Evolutionary conservation across 331 rosid genomes (phyloP), one percentile per base, ranked within the genome.

Genomic region (Pyracantha coccinea): DNA sequence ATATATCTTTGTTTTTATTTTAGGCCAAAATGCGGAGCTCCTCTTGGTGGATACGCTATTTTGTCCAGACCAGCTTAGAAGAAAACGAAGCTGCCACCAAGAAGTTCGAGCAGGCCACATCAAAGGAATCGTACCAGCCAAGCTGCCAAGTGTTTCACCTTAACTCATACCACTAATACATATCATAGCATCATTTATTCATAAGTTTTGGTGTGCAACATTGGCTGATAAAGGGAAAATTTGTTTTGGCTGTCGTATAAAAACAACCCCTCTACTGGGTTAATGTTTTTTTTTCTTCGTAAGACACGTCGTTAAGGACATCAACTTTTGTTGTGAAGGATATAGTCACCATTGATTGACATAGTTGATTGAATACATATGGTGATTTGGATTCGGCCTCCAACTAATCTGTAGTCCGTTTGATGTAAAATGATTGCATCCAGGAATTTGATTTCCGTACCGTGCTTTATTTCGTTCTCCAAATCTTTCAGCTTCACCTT

Each of bases 11-110:
- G 57, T 52, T 75, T 41, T 41, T 16, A 80, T 72, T 85, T 78
- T 77, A 93, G 98, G 96, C 97, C 54, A 91, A 93, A 88, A 88
- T 91, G 97, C 78, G 97, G 47, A 91, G 91, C 78, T 64, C 91
- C 25, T 74, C 98, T 71, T 93, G 97, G 96, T 93, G 98, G 98
- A 85, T 86, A 73, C 84, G 85, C 9, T 86, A 86, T 82, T 88
- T 93, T 62, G 71, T 78, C 55, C 89, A 84, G 75, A 84, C 81
- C 68, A 89, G 85, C 86, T 75, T 93, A 73, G 88, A 84, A 83
- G 92, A 86, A 82, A 85, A 89, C 68, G 93, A 88, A 69, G 80
- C 69, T 32, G 90, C 82, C 24, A 12, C 20, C 66, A 85, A 85
- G 86, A 91, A 88, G 80, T 93, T 91, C 78, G 89, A 91, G 77